These are phyloP conservation scores for Litchi chinensis DNA, from an alignment of 345 rosid species.

Conservation along the genomic window DNA sequence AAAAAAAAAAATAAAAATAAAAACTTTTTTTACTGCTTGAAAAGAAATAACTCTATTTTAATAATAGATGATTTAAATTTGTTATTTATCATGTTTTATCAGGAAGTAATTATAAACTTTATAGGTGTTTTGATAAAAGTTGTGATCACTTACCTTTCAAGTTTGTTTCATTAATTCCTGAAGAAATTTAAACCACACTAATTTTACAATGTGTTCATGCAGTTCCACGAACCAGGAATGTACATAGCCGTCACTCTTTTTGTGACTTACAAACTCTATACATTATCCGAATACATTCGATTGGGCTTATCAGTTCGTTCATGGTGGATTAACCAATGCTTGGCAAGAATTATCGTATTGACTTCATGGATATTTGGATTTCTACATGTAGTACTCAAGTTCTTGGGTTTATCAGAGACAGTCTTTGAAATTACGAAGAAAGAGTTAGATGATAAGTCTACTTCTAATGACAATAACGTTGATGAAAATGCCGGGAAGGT, in stretches of 20 bases:
- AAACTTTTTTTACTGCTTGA: no score
- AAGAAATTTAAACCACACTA: background rate
- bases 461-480: background rate
- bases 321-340: conserved; percentile 50
- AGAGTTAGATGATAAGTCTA: conserved; percentile 16
- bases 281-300: conserved; percentile 35
- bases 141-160: background rate
- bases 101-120: no score
- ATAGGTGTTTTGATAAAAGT: background rate
- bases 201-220: background rate
- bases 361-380: conserved; percentile 51
- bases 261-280: conserved; percentile 25
- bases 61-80: no score
- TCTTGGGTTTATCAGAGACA: conserved; percentile 52
- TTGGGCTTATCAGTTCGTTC: conserved; percentile 36
- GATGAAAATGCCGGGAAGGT: conserved; percentile 25
- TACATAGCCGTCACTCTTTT: conserved; percentile 25
- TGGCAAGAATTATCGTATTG: conserved; percentile 31
- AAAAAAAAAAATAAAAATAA: no score
- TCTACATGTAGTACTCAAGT: conserved; percentile 36
- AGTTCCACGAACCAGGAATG: conserved; percentile 38
- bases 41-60: no score
- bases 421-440: conserved; percentile 62
- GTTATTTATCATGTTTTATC: no score
- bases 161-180: background rate